Conservation (phyloP, 1,284 basidiomycete genomes). For the Vanrija pseudolonga region DNA sequence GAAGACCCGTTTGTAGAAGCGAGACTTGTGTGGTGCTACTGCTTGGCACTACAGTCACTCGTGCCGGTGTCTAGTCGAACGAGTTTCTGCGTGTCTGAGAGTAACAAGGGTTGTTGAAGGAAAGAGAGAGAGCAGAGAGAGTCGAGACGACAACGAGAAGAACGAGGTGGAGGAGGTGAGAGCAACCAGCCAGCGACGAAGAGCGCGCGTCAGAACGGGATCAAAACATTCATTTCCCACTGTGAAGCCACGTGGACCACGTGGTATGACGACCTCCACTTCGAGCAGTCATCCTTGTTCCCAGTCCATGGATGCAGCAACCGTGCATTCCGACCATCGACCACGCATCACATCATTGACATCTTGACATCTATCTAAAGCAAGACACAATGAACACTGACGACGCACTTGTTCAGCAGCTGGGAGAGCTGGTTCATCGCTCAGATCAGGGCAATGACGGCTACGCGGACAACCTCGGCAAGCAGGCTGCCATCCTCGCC, state of each 20-base stretch:
- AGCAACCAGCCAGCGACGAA: background rate
- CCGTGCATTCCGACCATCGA: too few species aligned
- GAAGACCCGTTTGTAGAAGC: background rate
- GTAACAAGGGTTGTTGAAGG: background rate
- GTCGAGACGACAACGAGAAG: too few species aligned
- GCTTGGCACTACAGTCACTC: background rate
- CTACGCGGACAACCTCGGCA: background rate
- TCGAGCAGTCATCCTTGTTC: too few species aligned
- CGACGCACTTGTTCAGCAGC: constrained; percentile 1
- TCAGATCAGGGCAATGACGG: background rate
- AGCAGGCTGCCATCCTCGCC: constrained; percentile 8
- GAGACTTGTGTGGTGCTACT: background rate
- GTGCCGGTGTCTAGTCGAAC: too few species aligned
- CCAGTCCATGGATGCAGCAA: too few species aligned
- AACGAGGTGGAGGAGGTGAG: background rate
- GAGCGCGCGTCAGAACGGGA: too few species aligned
- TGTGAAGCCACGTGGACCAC: too few species aligned
- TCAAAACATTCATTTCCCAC: too few species aligned
- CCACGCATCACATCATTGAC: too few species aligned
- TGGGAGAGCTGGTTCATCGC: constrained; percentile 5
- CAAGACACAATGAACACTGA: background rate
- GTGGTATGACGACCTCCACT: too few species aligned
- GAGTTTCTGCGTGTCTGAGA: too few species aligned
- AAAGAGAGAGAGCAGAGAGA: background rate
- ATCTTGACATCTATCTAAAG: background rate